A percentile compares a stretch with the other conserved stretches of the same genome.
phyloP scores from a whole-genome alignment of 2,329 filamentous ascomycete genomes.

The Aspergillus piperis region DNA sequence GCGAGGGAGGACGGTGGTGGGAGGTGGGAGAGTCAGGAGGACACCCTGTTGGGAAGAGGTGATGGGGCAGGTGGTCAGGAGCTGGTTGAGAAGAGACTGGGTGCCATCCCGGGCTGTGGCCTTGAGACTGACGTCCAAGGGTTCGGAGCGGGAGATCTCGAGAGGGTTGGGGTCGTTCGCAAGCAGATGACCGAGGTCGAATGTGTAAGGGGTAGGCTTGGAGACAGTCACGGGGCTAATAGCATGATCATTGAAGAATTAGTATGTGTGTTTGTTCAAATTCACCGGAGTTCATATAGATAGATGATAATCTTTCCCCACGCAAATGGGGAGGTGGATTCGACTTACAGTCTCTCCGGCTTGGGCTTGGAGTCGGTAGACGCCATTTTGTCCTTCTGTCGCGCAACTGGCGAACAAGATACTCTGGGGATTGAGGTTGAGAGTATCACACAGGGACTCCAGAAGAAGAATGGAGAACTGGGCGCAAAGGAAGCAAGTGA shows the following conservation, averaged over 20 bases:
- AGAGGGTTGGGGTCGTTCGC: constrained; percentile 86
- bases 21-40: constrained; percentile 72
- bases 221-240: constrained; percentile 63
- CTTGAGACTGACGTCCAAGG: constrained; percentile 68
- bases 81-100: constrained; percentile 90
- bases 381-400: constrained; percentile 7
- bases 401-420: neutral
- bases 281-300: neutral
- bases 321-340: neutral
- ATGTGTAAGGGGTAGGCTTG: constrained; percentile 87
- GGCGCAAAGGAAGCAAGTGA: constrained; percentile 11
- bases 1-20: constrained; percentile 73
- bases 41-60: constrained; percentile 67
- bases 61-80: constrained; percentile 84
- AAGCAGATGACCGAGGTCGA: constrained; percentile 85
- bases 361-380: constrained; percentile 30
- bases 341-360: constrained; percentile 45
- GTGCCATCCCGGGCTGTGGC: constrained; percentile 82
- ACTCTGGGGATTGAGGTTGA: neutral
- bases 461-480: neutral
- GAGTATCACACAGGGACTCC: neutral
- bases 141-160: constrained; percentile 51
- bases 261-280: neutral
- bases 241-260: neutral
- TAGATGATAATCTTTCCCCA: neutral